Evolutionary conservation across 257 asterid genomes (phyloP), one percentile per base, ranked within the genome.

Genomic region (Przewalskia tangutica): DNA sequence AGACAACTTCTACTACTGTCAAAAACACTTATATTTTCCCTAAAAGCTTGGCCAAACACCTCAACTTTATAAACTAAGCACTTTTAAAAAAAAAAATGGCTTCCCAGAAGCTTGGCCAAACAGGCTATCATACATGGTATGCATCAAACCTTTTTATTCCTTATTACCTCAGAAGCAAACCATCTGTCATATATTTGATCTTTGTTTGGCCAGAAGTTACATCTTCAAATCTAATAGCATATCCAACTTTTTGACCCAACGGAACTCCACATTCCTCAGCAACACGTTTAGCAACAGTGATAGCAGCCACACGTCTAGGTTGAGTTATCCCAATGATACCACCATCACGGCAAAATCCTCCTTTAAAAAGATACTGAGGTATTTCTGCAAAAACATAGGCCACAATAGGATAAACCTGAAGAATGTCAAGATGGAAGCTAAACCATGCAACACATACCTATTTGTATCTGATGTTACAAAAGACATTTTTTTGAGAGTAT

Each of bases 281-380:
- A 81, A 95, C 99, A 85, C 99, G 91, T 90, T 94, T 92, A 59
- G 99, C 98, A 36, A 95, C 99, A 68, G 98, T 91, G 13, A 91
- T 88, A 82, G 98, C 99, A 62, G 99, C 99, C 86, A 95, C 99
- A 82, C 99, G 98, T 81, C 99, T 91, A 81, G 99, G 98, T 87
- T 94, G 99, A 78, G 98, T 94, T 85, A 95, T 82, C 83, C 99
- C 99, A 77, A 95, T 92, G 76, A 91, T 84, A 79, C 98, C 94
- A 70, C 97, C 96, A 83, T 88, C 91, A 77, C 88, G 88, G 84
- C 95, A 91, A 84, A 94, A 94, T 77, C 99, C 97, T 70, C 97
- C 96, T 84, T 91, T 85, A 65, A 80, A 87, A 66, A 95, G 92
- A 86, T 90, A 95, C 85, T 95, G 99, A 80, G 99, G 99, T 68